Base-by-base conservation (phyloP, 2,329 filamentous ascomycete species). In the Aspergillus sp. region DNA sequence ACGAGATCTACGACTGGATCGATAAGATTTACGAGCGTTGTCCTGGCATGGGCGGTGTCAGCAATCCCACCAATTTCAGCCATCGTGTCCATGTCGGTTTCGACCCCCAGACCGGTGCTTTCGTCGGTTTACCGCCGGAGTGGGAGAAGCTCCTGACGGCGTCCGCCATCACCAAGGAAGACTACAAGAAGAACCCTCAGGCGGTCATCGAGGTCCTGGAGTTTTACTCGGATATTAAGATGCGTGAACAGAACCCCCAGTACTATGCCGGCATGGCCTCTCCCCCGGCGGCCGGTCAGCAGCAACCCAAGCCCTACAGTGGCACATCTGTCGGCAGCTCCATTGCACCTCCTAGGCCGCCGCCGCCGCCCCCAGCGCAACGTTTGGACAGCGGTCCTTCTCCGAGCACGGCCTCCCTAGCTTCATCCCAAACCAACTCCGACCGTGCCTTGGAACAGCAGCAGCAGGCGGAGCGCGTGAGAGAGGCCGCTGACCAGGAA, bases 1-100 rank as follows among this genome's bases (percentile, higher is more conserved):
- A 95, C 62, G 93, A 98, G 57, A 82, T 98, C 45, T 98, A 98
- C 68, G 89, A 94, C 60, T 98, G 93, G 93, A 95, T 97, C 61
- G 93, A 98, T 68, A 88, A 90, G 66, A 94, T 98, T 56, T 97
- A 97, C 66, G 89, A 91, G 58, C 85, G 91, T 54, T 97, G 91
- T 67, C 93, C 93, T 12, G 91, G 88, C 52, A 95, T 97, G 88
- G 90, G 93, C 51, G 93, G 93, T 57, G 93, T 98, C 47, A 96
- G 91, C 71, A 96, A 97, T 68, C 93, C 93, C 4, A 97, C 93
- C 55, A 96, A 97, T 73, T 98, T 98, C 73, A 89, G 86, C 27
- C 93, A 98, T 66, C 86, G 90, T 41, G 90, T 98, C 27, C 93
- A 98, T 66, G 93, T 98, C 55, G 93, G 93, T 50, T 98, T 97